Base-by-base conservation (phyloP, 108 stramenopile genomes). In the Cylindrotheca fusiformis region DNA sequence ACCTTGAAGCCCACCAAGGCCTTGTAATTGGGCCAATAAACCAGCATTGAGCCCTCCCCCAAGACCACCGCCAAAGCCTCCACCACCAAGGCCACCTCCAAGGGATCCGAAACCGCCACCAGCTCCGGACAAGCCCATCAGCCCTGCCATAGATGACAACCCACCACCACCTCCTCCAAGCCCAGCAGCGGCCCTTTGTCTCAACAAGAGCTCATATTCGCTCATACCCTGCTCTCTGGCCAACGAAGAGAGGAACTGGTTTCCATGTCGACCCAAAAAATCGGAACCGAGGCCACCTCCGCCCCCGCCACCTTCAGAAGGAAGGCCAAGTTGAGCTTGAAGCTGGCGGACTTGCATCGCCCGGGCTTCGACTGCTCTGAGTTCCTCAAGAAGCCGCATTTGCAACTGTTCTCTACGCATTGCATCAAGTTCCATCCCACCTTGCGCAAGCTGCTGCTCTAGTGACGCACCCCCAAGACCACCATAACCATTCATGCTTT, bases 341-440 rank as follows among this genome's bases (percentile, higher is more conserved):
- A 63, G 22, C 1, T 48, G 63, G 2, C 63, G 50, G 1, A 63
- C 20, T 31, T 63, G 63, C 3, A 63, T 27, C 25, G 48, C 63
- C 8, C 63, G 36, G 10, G 51, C 63, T 53, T 63, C 63, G 3
- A 36, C 32, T 1, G 52, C 51, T 6, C 51, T 20, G 32, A 63
- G 63, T 48, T 63, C 44, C 52, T 63, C 63, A 17, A 61, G 18
- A 21, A 63, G 31, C 36, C 14, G 6, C 36, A 41, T 41, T 41
- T 41, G 36, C 10, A 41, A 10, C 36, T 41, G 36, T 14, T 41
- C 36, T 14, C 36, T 6, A 41, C 36, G 36, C 6, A 41, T 10
- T 6, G 36, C 36, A 14, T 41, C 36, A 14, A 41, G 36, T 41
- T 41, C 36, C 36, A 41, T 41, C 10, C 36, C 36, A 10, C 36